A percentile compares a stretch with the other conserved stretches of the same genome.
These are phyloP conservation scores for Apiospora phragmitis DNA, from an alignment of 2,329 filamentous ascomycete species.

Conservation along the genomic window DNA sequence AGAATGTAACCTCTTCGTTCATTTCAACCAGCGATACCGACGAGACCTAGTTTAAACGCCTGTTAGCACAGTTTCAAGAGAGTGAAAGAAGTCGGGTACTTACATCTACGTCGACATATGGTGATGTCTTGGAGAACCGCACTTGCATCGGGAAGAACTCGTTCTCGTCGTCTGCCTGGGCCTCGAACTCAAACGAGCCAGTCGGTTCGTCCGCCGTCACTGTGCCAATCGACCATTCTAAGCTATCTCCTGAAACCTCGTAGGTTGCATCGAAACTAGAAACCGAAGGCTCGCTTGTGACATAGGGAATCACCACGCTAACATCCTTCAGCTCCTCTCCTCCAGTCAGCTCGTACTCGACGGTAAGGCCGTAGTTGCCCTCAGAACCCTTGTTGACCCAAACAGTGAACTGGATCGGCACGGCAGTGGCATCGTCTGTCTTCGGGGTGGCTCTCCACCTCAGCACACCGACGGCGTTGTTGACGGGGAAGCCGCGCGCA, in stretches of 20 bases:
- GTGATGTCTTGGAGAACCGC: constrained; percentile 80
- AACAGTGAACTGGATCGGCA: constrained; percentile 94
- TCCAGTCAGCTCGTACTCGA: constrained; percentile 93
- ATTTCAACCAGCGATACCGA: constrained; percentile 72
- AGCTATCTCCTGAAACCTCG: constrained; percentile 85
- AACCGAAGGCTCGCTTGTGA: constrained; percentile 80
- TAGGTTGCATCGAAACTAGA: constrained; percentile 94
- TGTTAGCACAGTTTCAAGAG: constrained; percentile 25
- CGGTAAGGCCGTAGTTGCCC: constrained; percentile 82
- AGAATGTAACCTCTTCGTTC: constrained; percentile 78
- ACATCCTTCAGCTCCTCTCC: constrained; percentile 80
- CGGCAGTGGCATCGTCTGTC: constrained; percentile 74
- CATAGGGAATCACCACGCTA: constrained; percentile 83
- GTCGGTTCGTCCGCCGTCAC: constrained; percentile 80
- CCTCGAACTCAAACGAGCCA: constrained; percentile 95
- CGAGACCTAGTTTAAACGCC: constrained; percentile 55
- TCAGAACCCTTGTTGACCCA: constrained; percentile 91
- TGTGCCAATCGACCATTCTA: constrained; percentile 91
- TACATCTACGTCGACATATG: constrained; percentile 93
- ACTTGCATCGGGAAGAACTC: constrained; percentile 99
- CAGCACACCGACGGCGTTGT: constrained; percentile 89
- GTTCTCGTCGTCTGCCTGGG: constrained; percentile 80
- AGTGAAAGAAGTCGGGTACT: constrained; percentile 40
- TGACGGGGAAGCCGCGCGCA: constrained; percentile 86
- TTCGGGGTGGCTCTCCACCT: constrained; percentile 88